Percentiles rank a stretch among this genome's conserved stretches.
Evolutionary conservation across 2,329 filamentous ascomycete species (phyloP).

Genomic region (Apiospora aurea): DNA sequence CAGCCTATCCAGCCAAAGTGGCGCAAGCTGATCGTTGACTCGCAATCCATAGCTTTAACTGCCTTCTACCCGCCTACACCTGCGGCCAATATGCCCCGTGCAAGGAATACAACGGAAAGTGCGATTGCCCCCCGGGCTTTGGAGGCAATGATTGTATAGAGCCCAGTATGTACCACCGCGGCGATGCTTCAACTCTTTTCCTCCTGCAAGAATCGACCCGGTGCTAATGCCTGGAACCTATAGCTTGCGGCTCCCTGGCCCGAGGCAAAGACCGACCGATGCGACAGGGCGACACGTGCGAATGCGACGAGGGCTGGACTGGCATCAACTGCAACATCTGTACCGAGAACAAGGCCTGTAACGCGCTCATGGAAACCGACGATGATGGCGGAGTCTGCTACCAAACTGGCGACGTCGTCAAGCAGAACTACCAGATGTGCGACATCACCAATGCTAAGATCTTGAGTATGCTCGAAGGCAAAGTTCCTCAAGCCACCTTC

Average conservation of each 20-base stretch:
- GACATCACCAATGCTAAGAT: slow-evolving; percentile 98
- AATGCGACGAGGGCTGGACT: slow-evolving; percentile 92
- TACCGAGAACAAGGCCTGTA: slow-evolving; percentile 80
- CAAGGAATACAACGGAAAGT: slow-evolving; percentile 90
- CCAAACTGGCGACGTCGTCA: slow-evolving; percentile 86
- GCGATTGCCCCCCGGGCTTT: slow-evolving; percentile 89
- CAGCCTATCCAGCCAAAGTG: neutral
- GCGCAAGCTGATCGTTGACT: slow-evolving; percentile 29
- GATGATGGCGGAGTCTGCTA: slow-evolving; percentile 88
- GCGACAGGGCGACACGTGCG: slow-evolving; percentile 74
- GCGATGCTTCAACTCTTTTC: neutral
- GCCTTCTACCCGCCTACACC: slow-evolving; percentile 88
- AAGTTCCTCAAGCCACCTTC: slow-evolving; percentile 93
- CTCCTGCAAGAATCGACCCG: neutral
- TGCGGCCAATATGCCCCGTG: slow-evolving; percentile 92
- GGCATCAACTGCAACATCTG: slow-evolving; percentile 99
- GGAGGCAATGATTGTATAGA: slow-evolving; percentile 92
- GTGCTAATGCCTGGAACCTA: slow-evolving; percentile 11
- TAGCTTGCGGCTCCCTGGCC: slow-evolving; percentile 85
- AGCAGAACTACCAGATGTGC: slow-evolving; percentile 97
- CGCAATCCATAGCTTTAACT: slow-evolving; percentile 81
- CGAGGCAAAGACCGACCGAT: slow-evolving; percentile 81
- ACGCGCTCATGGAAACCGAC: slow-evolving; percentile 83
- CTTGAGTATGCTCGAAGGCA: slow-evolving; percentile 80
- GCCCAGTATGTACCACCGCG: slow-evolving; percentile 62